A percentile compares a stretch with the other conserved stretches of the same genome.
These are phyloP conservation scores for Backusella tarrabulga DNA, from an alignment of 192 early-diverging fungal genomes.

Conservation along the genomic window DNA sequence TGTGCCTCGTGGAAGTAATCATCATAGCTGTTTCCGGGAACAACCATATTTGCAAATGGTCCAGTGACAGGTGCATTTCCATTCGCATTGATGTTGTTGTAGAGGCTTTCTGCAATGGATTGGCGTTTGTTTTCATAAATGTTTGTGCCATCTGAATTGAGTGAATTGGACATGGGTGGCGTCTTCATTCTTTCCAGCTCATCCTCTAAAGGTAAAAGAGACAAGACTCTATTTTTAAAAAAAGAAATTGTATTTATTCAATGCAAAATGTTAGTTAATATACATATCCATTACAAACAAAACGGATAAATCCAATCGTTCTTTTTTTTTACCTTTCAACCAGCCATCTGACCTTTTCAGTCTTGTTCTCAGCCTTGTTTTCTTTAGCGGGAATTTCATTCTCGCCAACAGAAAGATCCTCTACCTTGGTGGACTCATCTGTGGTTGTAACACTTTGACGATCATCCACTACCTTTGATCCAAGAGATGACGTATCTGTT, in stretches of 20 bases:
- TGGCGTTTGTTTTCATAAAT: neutral
- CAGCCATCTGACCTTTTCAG: slow-evolving; percentile 33
- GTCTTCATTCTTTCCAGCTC: slow-evolving; percentile 35
- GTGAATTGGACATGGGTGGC: slow-evolving; percentile 24
- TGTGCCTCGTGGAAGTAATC: slow-evolving; percentile 42
- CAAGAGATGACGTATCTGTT: slow-evolving; percentile 17
- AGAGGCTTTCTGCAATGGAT: neutral
- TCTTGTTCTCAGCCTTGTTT: slow-evolving; percentile 34
- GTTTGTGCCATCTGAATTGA: neutral
- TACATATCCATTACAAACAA: slow-evolving; percentile 4
- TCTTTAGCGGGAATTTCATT: slow-evolving; percentile 12
- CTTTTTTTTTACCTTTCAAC: slow-evolving; percentile 33
- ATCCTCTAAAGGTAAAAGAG: slow-evolving; percentile 38
- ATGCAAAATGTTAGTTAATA: neutral
- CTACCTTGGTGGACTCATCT: slow-evolving; percentile 14
- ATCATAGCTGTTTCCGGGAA: slow-evolving; percentile 39
- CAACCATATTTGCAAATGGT: slow-evolving; percentile 15
- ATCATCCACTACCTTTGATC: slow-evolving; percentile 14
- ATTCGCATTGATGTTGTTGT: neutral
- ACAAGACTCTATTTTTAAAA: slow-evolving; percentile 26
- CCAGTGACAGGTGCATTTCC: neutral
- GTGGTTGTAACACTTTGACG: neutral
- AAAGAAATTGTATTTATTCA: neutral
- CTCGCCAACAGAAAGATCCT: slow-evolving; percentile 21
- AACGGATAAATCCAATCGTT: neutral